Percentiles rank a stretch among this genome's conserved stretches.
Conservation (phyloP, 306 rosid genomes). For the Lathyrus tuberosus region DNA sequence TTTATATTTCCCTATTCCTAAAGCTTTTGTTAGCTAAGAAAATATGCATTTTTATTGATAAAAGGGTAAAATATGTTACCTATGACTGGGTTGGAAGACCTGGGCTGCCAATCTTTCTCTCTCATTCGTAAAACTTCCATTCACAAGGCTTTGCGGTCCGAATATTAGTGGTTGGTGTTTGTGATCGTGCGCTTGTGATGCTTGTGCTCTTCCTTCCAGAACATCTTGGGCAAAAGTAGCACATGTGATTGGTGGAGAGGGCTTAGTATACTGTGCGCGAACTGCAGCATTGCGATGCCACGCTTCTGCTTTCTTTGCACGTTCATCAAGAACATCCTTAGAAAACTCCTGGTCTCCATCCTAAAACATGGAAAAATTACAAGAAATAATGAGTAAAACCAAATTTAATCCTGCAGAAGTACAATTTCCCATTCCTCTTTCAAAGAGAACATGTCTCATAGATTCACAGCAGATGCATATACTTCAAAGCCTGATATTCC, state of each 20-base stretch:
- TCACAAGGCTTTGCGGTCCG: conserved; percentile 91
- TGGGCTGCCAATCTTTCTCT: conserved; percentile 87
- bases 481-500: conserved; percentile 13
- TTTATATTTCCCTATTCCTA: too few species aligned
- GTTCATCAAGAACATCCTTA: conserved; percentile 76
- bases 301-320: conserved; percentile 73
- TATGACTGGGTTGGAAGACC: conserved; percentile 88
- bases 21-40: neutral
- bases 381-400: conserved; percentile 25
- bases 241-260: conserved; percentile 82
- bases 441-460: conserved; percentile 18
- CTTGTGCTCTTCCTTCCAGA: conserved; percentile 89
- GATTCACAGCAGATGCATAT: neutral
- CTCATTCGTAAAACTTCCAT: conserved; percentile 76
- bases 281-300: conserved; percentile 80
- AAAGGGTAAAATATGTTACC: conserved; percentile 39
- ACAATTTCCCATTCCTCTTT: conserved; percentile 24
- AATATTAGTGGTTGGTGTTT: conserved; percentile 90
- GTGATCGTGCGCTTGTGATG: conserved; percentile 84
- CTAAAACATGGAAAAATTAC: conserved; percentile 46
- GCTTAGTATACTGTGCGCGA: conserved; percentile 65
- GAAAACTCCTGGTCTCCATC: conserved; percentile 73
- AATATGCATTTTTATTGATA: conserved; percentile 19
- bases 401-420: neutral
- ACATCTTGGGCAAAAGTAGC: conserved; percentile 99